Evolutionary conservation across 2,329 filamentous ascomycete species (phyloP), one percentile per base, ranked within the genome.

Genomic region (Juglanconis sp.): DNA sequence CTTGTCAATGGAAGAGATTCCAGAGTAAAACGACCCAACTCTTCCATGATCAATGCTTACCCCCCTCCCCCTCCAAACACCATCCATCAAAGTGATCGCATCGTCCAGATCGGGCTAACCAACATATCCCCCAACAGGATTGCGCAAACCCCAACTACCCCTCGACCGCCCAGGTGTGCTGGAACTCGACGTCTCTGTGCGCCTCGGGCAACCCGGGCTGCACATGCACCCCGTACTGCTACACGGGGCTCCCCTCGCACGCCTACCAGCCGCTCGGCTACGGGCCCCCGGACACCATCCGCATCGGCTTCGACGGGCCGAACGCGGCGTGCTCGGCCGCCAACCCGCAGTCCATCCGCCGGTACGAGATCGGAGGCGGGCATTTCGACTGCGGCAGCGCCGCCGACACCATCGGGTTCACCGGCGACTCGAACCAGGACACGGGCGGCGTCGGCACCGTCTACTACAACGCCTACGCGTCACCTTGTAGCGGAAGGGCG

Each of bases 401-500:
- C 32, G 38, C 59, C 8, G 42, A 57, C 32, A 35, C 40, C 4
- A 56, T 57, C 2, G 59, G 42, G 34, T 61, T 61, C 30, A 42
- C 38, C n/a, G 59, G 59, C 6, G 50, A 61, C n/a, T 61, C 59
- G n/a, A 61, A 57, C 49, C n/a, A 49, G 40, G 10, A 53, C 35
- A 34, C 36, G 1, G 17, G 49, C n/a, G 50, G 24, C 44, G n/a
- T 53, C 2, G 30, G 59, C 11, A 47, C 38, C 34, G 42, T 53
- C 6, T 48, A 50, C 17, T 50, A 51, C 15, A 57, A 57, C 11
- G 56, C 54, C 24, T 17, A 40, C 11, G 48, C n/a, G 0, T 4
- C 38, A 15, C 6, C 38, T 9, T 60, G 56, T 32, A 56, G 46
- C 17, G 56, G 49, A 4, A 7, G 34, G 30, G 34, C 32, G 11